Percentiles rank a stretch among this genome's conserved stretches.
Evolutionary conservation across 2,329 filamentous ascomycete species (phyloP).

Genomic region (Cercospora janseana): DNA sequence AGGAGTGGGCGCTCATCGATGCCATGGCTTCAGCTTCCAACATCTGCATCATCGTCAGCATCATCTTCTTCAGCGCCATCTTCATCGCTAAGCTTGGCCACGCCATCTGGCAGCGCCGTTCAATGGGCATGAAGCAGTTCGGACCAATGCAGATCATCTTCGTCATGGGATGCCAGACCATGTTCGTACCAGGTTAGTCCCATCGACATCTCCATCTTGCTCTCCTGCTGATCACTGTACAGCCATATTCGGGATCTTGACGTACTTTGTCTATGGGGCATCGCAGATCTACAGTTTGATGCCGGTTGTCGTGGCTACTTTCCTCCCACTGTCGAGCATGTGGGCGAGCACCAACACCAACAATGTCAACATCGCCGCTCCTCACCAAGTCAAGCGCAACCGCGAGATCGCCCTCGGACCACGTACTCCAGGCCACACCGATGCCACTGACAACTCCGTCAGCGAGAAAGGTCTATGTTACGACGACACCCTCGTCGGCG

Average conservation of each 20-base stretch:
- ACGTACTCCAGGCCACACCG: conserved; percentile 17
- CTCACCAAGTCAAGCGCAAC: conserved; percentile 24
- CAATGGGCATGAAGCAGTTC: conserved; percentile 59
- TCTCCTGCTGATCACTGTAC: conserved; percentile 19
- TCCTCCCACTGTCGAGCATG: conserved; percentile 64
- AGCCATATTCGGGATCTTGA: conserved; percentile 62
- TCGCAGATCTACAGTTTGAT: conserved; percentile 56
- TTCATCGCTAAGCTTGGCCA: conserved; percentile 62
- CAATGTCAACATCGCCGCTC: conserved; percentile 30
- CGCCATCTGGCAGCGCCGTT: conserved; percentile 56
- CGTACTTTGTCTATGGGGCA: conserved; percentile 50
- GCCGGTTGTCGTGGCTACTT: conserved; percentile 59
- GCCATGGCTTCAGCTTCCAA: conserved; percentile 49
- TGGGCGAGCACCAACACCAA: conserved; percentile 55
- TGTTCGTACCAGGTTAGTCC: conserved; percentile 61
- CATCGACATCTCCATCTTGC: neutral
- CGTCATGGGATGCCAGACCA: conserved; percentile 65
- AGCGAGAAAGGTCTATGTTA: conserved; percentile 29
- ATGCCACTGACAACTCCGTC: conserved; percentile 10
- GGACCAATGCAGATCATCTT: conserved; percentile 66
- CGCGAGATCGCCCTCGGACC: conserved; percentile 16
- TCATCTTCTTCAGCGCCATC: conserved; percentile 62
- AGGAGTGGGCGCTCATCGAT: conserved; percentile 27
- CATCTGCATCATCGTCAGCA: conserved; percentile 55
- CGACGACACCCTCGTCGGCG: conserved; percentile 27